Evolutionary conservation across 345 rosid genomes (phyloP).

Genomic region (Salix brachista): DNA sequence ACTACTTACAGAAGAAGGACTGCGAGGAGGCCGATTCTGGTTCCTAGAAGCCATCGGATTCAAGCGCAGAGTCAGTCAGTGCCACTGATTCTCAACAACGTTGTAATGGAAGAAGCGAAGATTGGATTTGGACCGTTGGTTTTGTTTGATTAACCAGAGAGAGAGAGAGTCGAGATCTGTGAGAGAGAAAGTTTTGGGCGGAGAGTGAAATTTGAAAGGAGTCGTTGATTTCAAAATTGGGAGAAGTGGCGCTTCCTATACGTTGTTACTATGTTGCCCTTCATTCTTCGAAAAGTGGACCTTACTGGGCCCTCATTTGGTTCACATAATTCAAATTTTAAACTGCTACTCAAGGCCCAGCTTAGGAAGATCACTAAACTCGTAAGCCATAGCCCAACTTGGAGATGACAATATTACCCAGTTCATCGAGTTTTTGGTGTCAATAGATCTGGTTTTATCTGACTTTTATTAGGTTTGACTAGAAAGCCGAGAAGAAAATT

Average conservation of each 20-base stretch:
- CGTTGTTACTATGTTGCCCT: background rate
- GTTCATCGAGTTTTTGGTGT: too few species aligned
- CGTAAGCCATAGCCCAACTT: too few species aligned
- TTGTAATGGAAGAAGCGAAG: background rate
- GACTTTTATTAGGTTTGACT: too few species aligned
- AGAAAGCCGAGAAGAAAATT: too few species aligned
- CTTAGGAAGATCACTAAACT: background rate
- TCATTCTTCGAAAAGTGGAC: background rate
- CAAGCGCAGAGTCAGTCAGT: background rate
- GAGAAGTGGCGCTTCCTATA: constrained; percentile 26
- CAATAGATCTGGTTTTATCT: too few species aligned
- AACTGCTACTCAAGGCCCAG: background rate
- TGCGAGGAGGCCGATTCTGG: constrained; percentile 81
- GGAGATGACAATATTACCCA: too few species aligned
- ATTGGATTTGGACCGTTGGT: background rate
- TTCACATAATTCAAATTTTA: background rate
- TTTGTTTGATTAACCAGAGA: background rate
- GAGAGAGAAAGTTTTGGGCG: constrained; percentile 14
- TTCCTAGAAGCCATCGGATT: constrained; percentile 56
- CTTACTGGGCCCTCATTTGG: background rate
- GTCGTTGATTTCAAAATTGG: constrained; percentile 19
- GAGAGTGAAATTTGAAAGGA: constrained; percentile 35
- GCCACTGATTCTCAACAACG: background rate
- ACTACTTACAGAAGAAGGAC: constrained; percentile 54
- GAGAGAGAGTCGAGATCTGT: background rate